phyloP scores from a whole-genome alignment of 768 basidiomycete species.

The Hemileccinum impolitum region DNA sequence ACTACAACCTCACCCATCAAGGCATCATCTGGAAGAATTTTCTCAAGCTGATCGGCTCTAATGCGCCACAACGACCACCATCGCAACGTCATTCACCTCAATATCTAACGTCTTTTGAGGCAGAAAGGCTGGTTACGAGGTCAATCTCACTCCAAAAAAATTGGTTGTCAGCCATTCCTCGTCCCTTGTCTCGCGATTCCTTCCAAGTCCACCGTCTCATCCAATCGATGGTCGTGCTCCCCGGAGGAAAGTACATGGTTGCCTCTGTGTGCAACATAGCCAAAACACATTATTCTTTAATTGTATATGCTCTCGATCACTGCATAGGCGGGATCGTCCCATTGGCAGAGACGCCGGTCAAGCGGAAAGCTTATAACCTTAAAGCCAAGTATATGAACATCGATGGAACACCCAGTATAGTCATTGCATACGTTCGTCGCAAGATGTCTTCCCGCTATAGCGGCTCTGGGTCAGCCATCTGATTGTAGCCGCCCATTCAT shows the following conservation, averaged over 20 bases:
- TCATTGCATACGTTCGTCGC: slow-evolving; percentile 51
- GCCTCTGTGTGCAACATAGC: slow-evolving; percentile 51
- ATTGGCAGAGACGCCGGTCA: slow-evolving; percentile 48
- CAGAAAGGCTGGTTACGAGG: slow-evolving; percentile 57
- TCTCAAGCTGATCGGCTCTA: slow-evolving; percentile 50
- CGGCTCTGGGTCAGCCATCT: slow-evolving; percentile 14
- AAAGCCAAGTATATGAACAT: slow-evolving; percentile 59
- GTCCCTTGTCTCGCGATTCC: slow-evolving; percentile 21
- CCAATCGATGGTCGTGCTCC: slow-evolving; percentile 55
- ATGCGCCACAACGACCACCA: slow-evolving; percentile 59
- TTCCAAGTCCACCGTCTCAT: slow-evolving; percentile 34
- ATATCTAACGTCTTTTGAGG: slow-evolving; percentile 35
- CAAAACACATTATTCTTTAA: slow-evolving; percentile 46
- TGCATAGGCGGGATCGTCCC: slow-evolving; percentile 38
- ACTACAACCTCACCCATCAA: slow-evolving; percentile 63
- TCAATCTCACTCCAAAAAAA: slow-evolving; percentile 59
- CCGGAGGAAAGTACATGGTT: slow-evolving; percentile 66
- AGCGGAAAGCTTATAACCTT: slow-evolving; percentile 51
- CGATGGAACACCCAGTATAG: slow-evolving; percentile 44
- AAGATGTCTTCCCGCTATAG: slow-evolving; percentile 22
- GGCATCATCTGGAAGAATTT: slow-evolving; percentile 69
- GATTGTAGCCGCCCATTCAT: not conserved
- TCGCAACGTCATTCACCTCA: slow-evolving; percentile 43
- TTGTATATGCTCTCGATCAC: slow-evolving; percentile 57
- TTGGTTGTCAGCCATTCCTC: slow-evolving; percentile 46